Evolutionary conservation across 306 rosid genomes (phyloP).

Genomic region (Lathyrus aphaca): DNA sequence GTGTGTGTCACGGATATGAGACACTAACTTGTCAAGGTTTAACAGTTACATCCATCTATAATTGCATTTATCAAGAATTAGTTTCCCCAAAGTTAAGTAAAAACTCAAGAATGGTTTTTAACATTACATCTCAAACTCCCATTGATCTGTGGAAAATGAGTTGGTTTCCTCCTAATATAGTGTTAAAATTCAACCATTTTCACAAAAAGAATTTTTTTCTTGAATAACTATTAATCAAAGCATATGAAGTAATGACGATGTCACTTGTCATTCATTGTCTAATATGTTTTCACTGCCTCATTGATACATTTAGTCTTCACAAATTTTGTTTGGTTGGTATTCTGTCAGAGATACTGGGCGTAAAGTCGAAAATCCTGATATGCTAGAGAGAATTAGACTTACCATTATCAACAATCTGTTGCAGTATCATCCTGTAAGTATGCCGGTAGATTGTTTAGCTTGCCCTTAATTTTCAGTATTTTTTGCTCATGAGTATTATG

Average conservation of each 20-base stretch:
- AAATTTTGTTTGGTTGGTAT: conserved; percentile 40
- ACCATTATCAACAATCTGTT: conserved; percentile 89
- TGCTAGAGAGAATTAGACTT: conserved; percentile 91
- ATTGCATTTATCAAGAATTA: no score
- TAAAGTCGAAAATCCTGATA: conserved; percentile 95
- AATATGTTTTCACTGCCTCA: conserved; percentile 20
- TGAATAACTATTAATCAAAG: neutral
- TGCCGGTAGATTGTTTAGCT: conserved; percentile 23
- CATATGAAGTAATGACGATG: conserved; percentile 11
- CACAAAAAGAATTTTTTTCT: neutral
- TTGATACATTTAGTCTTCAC: conserved; percentile 35
- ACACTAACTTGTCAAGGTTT: no score
- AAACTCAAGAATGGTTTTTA: no score
- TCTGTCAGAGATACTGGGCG: conserved; percentile 81
- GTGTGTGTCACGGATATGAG: no score
- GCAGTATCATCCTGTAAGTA: conserved; percentile 92
- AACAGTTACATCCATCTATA: no score
- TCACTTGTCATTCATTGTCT: conserved; percentile 11
- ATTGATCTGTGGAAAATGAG: no score
- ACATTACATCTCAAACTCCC: no score
- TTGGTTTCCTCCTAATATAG: no score
- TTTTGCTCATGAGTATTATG: conserved; percentile 32
- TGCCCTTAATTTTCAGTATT: conserved; percentile 30
- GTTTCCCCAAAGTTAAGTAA: no score
- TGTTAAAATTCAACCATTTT: no score